These are phyloP conservation scores for Anastatica hierochuntica DNA, from an alignment of 345 rosid species.

Conservation along the genomic window DNA sequence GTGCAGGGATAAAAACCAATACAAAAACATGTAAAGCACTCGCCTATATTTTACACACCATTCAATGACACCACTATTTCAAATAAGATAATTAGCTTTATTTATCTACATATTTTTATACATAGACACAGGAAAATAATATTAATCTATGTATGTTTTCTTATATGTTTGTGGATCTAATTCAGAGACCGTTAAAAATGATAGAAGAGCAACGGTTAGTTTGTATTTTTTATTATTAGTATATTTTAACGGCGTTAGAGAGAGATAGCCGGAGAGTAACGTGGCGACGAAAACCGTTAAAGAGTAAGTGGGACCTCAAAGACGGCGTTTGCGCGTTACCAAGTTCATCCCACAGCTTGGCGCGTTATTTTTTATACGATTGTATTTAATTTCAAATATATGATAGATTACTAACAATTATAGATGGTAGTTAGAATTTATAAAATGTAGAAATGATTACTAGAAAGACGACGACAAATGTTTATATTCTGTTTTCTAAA, in stretches of 20 bases:
- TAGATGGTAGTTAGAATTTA: background rate
- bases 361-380: background rate
- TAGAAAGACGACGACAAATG: constrained; percentile 11
- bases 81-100: background rate
- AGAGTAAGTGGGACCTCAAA: constrained; percentile 25
- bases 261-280: constrained; percentile 16
- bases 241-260: constrained; percentile 10
- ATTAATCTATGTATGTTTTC: too few species aligned
- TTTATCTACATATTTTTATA: too few species aligned
- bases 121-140: too few species aligned
- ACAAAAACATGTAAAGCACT: too few species aligned
- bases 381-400: background rate
- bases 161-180: too few species aligned
- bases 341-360: constrained; percentile 35
- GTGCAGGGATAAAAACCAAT: too few species aligned
- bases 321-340: constrained; percentile 46
- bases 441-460: background rate
- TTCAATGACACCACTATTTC: too few species aligned
- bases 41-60: too few species aligned
- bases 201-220: constrained; percentile 24
- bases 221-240: background rate
- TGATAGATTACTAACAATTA: constrained; percentile 20
- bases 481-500: too few species aligned
- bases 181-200: too few species aligned
- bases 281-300: constrained; percentile 31